A percentile compares a stretch with the other conserved stretches of the same genome.
phyloP scores from a whole-genome alignment of 2,329 filamentous ascomycete genomes.

The Exophiala viscosa region DNA sequence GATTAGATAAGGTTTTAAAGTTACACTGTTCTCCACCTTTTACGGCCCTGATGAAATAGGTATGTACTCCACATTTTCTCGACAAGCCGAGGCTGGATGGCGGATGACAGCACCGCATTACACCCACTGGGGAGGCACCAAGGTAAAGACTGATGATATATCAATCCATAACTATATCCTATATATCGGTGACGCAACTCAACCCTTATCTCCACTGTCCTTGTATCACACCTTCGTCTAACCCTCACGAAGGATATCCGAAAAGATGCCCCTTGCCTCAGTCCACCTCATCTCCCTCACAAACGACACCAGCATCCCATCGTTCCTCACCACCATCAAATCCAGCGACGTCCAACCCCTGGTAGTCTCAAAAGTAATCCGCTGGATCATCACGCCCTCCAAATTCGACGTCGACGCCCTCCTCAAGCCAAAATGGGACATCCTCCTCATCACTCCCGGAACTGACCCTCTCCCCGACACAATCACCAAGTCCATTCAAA shows the following conservation, averaged over 20 bases:
- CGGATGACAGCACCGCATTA: too few relatives aligned
- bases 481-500: slow-evolving; percentile 18
- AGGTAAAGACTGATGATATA: not conserved
- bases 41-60: not conserved
- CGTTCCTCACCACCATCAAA: slow-evolving; percentile 32
- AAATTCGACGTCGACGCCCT: slow-evolving; percentile 32
- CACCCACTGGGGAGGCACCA: too few relatives aligned
- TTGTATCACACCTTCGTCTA: too few relatives aligned
- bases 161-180: not conserved
- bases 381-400: slow-evolving; percentile 36
- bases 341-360: slow-evolving; percentile 31
- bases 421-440: slow-evolving; percentile 33
- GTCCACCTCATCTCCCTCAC: slow-evolving; percentile 35
- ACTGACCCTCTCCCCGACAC: slow-evolving; percentile 23
- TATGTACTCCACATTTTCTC: not conserved
- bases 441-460: slow-evolving; percentile 36
- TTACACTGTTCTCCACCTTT: not conserved
- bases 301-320: slow-evolving; percentile 24
- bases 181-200: not conserved
- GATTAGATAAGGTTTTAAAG: not conserved
- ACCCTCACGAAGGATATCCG: too few relatives aligned
- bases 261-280: slow-evolving; percentile 35
- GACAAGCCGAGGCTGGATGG: not conserved
- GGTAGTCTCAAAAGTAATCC: slow-evolving; percentile 36
- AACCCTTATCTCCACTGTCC: not conserved